Evolutionary conservation across 371 early-diverging fungal genomes (phyloP).

Genomic region (Blakeslea trispora): DNA sequence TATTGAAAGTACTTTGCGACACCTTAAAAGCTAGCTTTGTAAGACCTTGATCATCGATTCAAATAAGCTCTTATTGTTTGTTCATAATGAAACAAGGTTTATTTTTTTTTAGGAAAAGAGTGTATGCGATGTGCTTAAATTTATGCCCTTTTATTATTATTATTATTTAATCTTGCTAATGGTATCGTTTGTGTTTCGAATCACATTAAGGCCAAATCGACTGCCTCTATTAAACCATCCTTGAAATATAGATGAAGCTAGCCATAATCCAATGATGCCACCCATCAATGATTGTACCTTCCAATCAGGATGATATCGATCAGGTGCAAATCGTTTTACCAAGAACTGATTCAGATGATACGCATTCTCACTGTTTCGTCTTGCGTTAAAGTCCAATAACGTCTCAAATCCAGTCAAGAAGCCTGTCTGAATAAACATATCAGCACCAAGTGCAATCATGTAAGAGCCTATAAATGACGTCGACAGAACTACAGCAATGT

Average conservation of each 20-base stretch:
- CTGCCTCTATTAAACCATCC: constrained; percentile 23
- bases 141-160: no score
- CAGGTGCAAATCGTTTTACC: not conserved
- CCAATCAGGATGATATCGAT: constrained; percentile 12
- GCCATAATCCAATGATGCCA: constrained; percentile 23
- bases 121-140: no score
- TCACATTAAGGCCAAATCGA: constrained; percentile 31
- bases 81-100: no score
- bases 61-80: no score
- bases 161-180: constrained; percentile 2
- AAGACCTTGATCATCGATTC: no score
- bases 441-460: constrained; percentile 31
- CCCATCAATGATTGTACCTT: constrained; percentile 30
- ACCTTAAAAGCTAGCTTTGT: no score
- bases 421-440: constrained; percentile 27
- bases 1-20: not conserved
- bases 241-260: constrained; percentile 21
- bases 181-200: constrained; percentile 20
- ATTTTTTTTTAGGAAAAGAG: no score
- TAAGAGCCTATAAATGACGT: constrained; percentile 36
- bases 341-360: not conserved
- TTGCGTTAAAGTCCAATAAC: constrained; percentile 24
- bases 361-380: not conserved
- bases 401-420: constrained; percentile 8
- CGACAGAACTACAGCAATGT: constrained; percentile 22